These are phyloP conservation scores for Mycena belliarum DNA, from an alignment of 768 basidiomycete species.

Conservation along the genomic window DNA sequence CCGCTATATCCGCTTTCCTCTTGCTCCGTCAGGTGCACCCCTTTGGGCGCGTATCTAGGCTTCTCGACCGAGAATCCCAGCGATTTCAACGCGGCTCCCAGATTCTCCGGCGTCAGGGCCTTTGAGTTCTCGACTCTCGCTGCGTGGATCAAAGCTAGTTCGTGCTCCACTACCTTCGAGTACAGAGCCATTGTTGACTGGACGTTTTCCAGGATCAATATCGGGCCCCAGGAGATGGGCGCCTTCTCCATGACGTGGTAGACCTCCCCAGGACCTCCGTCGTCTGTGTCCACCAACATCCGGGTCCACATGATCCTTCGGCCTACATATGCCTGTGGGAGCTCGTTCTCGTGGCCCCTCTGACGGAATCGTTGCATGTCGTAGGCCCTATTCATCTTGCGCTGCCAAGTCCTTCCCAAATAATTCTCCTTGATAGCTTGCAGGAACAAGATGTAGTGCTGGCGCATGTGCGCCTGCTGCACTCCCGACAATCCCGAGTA, in stretches of 20 bases:
- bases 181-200: neutral
- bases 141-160: neutral
- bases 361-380: neutral
- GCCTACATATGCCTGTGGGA: neutral
- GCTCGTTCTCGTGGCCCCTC: neutral
- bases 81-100: too few species aligned
- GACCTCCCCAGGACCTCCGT: neutral
- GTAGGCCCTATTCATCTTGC: neutral
- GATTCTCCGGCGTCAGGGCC: too few species aligned
- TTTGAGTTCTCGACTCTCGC: neutral
- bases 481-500: neutral
- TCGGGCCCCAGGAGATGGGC: neutral
- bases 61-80: too few species aligned
- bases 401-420: neutral
- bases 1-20: neutral
- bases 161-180: neutral
- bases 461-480: neutral
- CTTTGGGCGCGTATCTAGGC: too few species aligned
- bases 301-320: neutral
- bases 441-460: neutral
- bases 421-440: neutral
- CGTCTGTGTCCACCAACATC: neutral
- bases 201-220: neutral
- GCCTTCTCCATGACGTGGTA: conserved; percentile 1
- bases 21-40: too few species aligned